phyloP scores from a whole-genome alignment of 1,284 basidiomycete genomes.

The Wolfiporia cocos region DNA sequence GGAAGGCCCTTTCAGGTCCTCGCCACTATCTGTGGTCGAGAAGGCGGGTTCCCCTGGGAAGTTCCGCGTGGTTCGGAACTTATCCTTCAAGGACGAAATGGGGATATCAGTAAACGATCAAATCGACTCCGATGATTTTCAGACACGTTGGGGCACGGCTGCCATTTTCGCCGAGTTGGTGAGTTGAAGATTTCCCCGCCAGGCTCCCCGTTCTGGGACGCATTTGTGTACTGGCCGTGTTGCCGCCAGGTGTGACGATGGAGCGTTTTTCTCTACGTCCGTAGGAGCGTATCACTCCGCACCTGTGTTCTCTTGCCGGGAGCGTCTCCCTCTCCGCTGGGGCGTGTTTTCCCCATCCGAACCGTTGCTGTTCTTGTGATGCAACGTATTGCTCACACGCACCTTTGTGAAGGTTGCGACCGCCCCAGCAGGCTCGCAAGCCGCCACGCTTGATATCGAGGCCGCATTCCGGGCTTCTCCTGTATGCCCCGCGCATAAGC shows the following conservation, averaged over 20 bases:
- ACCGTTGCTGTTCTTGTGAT: not conserved
- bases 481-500: constrained; percentile 25
- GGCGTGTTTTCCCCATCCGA: not conserved
- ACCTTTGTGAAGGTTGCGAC: constrained; percentile 18
- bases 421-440: constrained; percentile 26
- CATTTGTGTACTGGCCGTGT: not conserved
- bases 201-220: not conserved
- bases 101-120: constrained; percentile 21
- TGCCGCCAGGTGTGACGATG: not conserved
- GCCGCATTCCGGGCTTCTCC: constrained; percentile 26
- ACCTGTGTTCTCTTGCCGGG: not conserved
- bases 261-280: not conserved
- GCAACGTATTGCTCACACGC: not conserved
- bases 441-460: constrained; percentile 27
- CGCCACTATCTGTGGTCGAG: constrained; percentile 15
- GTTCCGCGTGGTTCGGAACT: constrained; percentile 7
- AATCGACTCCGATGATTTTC: constrained; percentile 24
- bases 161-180: constrained; percentile 22
- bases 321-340: not conserved
- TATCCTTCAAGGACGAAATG: constrained; percentile 5
- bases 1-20: constrained; percentile 15
- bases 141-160: constrained; percentile 23
- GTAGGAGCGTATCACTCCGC: not conserved
- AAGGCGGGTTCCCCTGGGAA: constrained; percentile 4
- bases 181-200: not conserved